Conservation (phyloP, 2,329 filamentous ascomycete species). For the Fusarium drepaniforme region DNA sequence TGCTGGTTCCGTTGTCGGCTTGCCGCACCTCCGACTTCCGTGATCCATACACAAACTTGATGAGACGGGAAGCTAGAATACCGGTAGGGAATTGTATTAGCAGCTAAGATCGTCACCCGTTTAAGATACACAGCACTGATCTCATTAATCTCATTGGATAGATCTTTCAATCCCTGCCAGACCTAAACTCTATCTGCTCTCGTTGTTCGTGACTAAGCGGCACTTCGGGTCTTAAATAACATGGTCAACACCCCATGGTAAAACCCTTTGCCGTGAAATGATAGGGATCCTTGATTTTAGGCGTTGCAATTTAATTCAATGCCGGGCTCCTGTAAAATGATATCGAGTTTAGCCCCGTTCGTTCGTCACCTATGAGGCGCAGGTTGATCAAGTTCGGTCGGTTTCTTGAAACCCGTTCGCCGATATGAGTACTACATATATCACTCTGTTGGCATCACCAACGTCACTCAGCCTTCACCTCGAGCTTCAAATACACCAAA, state of each 20-base stretch:
- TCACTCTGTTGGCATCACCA: neutral
- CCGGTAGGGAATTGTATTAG: too few relatives aligned
- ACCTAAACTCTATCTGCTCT: neutral
- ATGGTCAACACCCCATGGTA: neutral
- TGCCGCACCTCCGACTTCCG: neutral
- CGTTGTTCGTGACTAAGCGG: neutral
- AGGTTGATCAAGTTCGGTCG: neutral
- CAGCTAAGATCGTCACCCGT: neutral
- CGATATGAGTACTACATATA: neutral
- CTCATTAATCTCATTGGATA: neutral
- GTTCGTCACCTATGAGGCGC: neutral
- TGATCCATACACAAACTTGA: neutral
- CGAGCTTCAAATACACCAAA: neutral
- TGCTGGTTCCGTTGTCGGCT: neutral
- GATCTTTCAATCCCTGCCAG: neutral
- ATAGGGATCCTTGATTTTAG: neutral
- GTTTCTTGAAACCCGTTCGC: neutral
- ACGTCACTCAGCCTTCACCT: neutral
- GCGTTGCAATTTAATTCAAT: neutral
- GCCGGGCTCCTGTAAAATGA: neutral
- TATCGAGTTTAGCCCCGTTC: neutral
- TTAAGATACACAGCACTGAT: neutral
- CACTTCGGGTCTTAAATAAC: neutral
- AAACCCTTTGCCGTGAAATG: neutral
- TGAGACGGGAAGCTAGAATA: neutral